Base-by-base conservation (phyloP, 805 yeast genomes). In the Zygosaccharomyces bailii region DNA sequence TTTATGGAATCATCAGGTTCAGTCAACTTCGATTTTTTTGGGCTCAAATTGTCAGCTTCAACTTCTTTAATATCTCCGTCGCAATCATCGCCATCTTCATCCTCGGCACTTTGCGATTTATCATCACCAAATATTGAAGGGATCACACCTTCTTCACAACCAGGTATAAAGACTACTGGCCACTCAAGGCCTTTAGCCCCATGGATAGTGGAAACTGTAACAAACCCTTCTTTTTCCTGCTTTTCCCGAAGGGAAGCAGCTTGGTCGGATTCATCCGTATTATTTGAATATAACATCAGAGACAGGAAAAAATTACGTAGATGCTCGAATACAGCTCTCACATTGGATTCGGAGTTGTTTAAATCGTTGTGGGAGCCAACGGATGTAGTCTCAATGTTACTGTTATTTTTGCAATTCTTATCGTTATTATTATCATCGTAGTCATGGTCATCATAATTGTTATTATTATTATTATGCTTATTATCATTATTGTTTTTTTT, bases 111-210 rank as follows among this genome's bases (percentile, higher is more conserved):
- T 19, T 59, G 63, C 0, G 56, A 63, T 5, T 49, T 51, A 25
- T 59, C 56, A n/a, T 65, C 51, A 0, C 78, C 78, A 56, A 73
- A 74, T 2, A 63, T 55, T 3, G 82, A 78, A 0, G 96, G 96
- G 9, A 86, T 66, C 10, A 77, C 62, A 1, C 84, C 83, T 37
- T 84, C 86, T 24, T 76, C 70, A 13, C 86, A 65, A 0, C 86
- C 84, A 0, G 95, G 88, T 9, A 87, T 76, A 58, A 87, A 86
- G 0, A 91, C 97, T 10, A 86, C 78, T 0, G 96, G 91, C 97
- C 98, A 91, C 60, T 91, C 99, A 2, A 90, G 70, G 1, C 99
- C 99, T 61, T 91, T 91, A 1, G 97, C 80, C 0, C 89, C 87
- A 60, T 91, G 99, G 9, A 91, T 84, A 0, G 98, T 93, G 0